phyloP scores from a whole-genome alignment of 1,284 basidiomycete species.

The Takashimella tepidaria region DNA sequence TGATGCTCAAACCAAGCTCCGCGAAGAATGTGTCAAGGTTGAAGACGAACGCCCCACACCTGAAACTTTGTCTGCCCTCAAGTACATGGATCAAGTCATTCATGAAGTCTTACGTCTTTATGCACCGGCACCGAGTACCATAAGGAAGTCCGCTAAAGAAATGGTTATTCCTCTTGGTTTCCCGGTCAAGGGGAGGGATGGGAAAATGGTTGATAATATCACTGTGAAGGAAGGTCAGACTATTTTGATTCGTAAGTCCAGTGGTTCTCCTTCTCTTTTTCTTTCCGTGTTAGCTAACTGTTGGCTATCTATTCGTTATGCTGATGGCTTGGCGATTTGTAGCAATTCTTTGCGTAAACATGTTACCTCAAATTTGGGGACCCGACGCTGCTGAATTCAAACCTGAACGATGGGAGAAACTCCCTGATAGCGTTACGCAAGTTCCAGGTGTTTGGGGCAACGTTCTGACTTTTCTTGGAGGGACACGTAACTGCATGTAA shows the following conservation, averaged over 20 bases:
- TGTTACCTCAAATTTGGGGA: constrained; percentile 60
- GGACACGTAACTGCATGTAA: constrained; percentile 61
- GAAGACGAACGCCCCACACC: constrained; percentile 34
- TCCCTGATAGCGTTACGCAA: constrained; percentile 17
- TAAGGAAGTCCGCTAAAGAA: constrained; percentile 56
- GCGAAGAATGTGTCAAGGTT: constrained; percentile 52
- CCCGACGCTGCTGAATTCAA: constrained; percentile 61
- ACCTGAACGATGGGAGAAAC: constrained; percentile 29
- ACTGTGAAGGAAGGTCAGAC: constrained; percentile 34
- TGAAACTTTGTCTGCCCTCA: constrained; percentile 46
- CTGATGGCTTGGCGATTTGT: neutral
- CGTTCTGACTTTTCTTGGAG: constrained; percentile 62
- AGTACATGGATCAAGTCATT: constrained; percentile 61
- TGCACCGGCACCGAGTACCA: constrained; percentile 61
- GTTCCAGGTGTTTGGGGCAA: constrained; percentile 62
- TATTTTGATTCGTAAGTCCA: constrained; percentile 41
- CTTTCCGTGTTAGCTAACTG: no score
- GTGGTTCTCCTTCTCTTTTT: neutral
- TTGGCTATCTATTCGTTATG: no score
- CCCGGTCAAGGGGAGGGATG: constrained; percentile 46
- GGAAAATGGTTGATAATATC: constrained; percentile 41
- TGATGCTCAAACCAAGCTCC: constrained; percentile 55
- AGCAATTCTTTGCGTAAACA: constrained; percentile 58
- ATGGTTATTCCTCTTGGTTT: constrained; percentile 58
- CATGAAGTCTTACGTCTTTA: constrained; percentile 63